Percentiles rank a stretch among this genome's conserved stretches.
Conservation (phyloP, 108 stramenopile species). For the Skeletonema grethae region DNA sequence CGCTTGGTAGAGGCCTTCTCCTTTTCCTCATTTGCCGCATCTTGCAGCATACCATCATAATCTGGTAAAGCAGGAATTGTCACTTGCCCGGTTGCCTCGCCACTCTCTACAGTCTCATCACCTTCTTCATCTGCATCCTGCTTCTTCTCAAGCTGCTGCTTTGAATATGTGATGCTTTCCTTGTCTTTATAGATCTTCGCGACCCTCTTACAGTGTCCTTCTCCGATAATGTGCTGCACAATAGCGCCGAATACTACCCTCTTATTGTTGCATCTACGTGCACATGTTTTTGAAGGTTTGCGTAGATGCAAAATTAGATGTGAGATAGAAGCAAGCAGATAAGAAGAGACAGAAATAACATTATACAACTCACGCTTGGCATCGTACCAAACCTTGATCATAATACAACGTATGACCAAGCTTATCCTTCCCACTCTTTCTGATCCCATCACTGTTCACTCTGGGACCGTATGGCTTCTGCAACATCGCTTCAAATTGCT, state of each 20-base stretch:
- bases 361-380: conserved; percentile 1
- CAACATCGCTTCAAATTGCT: conserved; percentile 1
- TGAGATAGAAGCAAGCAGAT: background rate
- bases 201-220: background rate
- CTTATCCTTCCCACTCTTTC: conserved; percentile 5
- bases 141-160: background rate
- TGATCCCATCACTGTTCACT: background rate
- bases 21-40: background rate
- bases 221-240: background rate
- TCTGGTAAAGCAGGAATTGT: background rate
- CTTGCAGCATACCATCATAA: background rate
- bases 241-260: background rate
- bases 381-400: background rate
- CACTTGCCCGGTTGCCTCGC: background rate
- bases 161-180: background rate
- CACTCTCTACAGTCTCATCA: background rate
- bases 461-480: background rate
- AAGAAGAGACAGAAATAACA: background rate
- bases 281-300: background rate
- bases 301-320: background rate
- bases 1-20: background rate
- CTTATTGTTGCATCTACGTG: background rate
- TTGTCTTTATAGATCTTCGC: conserved; percentile 1
- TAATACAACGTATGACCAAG: background rate
- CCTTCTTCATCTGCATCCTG: background rate